Evolutionary conservation across 768 basidiomycete species (phyloP).

Genomic region (Crucibulum laeve): DNA sequence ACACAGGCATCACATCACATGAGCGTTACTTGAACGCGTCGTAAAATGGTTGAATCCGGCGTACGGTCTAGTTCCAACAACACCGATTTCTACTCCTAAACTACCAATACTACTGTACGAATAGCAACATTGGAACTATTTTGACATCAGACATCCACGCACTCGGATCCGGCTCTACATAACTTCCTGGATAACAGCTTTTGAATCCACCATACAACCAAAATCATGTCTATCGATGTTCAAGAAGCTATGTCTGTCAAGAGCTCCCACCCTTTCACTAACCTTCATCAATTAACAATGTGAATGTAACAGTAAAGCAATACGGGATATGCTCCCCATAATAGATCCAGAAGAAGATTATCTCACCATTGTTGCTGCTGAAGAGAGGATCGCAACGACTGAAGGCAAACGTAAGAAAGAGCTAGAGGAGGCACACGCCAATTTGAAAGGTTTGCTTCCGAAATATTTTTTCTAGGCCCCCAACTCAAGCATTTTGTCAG

Average conservation of each 20-base stretch:
- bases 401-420: conserved; percentile 60
- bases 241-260: conserved; percentile 41
- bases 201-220: background rate
- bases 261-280: background rate
- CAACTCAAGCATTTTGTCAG: conserved; percentile 26
- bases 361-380: conserved; percentile 67
- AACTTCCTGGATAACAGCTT: too few relatives aligned
- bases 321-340: conserved; percentile 65
- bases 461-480: background rate
- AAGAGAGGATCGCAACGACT: conserved; percentile 60
- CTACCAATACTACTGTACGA: too few relatives aligned
- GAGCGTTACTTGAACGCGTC: too few relatives aligned
- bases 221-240: conserved; percentile 36
- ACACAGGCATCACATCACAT: too few relatives aligned
- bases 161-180: too few relatives aligned
- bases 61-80: too few relatives aligned
- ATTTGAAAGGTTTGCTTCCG: conserved; percentile 50
- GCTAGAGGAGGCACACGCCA: conserved; percentile 60
- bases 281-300: background rate
- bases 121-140: too few relatives aligned
- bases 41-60: too few relatives aligned
- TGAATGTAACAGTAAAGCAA: conserved; percentile 46
- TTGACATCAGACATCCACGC: too few relatives aligned
- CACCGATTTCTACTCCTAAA: too few relatives aligned
- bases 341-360: conserved; percentile 81